These are phyloP conservation scores for sunflower (Helianthus annuus) DNA, from an alignment of 129 eudicot species.

Conservation along the genomic window DNA sequence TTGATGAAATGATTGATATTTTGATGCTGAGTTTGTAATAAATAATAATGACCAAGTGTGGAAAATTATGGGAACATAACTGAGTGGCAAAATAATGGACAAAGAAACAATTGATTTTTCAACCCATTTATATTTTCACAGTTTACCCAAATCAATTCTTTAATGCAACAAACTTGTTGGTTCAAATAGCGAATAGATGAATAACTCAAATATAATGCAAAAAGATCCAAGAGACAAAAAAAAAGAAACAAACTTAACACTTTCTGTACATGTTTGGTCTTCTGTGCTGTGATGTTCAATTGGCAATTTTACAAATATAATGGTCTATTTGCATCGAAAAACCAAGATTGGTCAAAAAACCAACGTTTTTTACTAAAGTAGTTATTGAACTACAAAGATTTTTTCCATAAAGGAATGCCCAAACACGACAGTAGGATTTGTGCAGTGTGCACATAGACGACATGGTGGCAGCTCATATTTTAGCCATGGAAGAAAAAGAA, in stretches of 20 bases:
- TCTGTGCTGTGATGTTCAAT: background rate
- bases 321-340: background rate
- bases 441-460: slow-evolving; percentile 82
- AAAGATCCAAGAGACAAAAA: background rate
- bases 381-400: background rate
- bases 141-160: background rate
- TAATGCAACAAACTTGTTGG: background rate
- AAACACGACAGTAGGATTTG: slow-evolving; percentile 62
- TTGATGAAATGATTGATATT: background rate
- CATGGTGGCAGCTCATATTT: slow-evolving; percentile 62
- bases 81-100: background rate
- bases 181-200: background rate
- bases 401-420: slow-evolving; percentile 49
- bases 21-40: background rate
- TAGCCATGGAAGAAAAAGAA: slow-evolving; percentile 74
- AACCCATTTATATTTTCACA: background rate
- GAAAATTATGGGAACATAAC: background rate
- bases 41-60: background rate
- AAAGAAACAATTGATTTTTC: background rate
- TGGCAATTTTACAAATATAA: background rate
- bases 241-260: background rate
- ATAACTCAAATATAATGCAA: slow-evolving; percentile 6
- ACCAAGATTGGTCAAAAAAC: background rate
- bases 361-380: background rate
- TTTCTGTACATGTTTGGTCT: background rate